Conservation (phyloP, 225 moss, liverwort and hornwort species). For the Marchantia paleacea region DNA sequence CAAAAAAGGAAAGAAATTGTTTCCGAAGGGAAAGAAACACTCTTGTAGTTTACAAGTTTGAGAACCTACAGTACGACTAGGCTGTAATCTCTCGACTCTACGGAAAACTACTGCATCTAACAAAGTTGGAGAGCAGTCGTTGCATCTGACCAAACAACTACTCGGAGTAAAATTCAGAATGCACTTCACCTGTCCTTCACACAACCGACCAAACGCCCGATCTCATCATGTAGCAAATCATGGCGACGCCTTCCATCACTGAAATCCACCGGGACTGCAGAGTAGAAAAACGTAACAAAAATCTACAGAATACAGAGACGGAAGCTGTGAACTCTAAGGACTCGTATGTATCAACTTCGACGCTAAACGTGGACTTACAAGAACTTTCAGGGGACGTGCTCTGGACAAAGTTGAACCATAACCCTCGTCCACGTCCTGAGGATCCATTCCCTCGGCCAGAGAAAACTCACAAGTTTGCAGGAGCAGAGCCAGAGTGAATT, state of each 20-base stretch:
- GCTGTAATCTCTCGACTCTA: too few species aligned
- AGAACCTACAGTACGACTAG: too few species aligned
- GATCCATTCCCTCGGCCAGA: neutral
- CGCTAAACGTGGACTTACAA: neutral
- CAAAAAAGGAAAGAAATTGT: too few species aligned
- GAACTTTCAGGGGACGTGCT: neutral
- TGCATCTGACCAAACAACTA: too few species aligned
- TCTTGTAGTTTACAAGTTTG: too few species aligned
- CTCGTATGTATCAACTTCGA: neutral
- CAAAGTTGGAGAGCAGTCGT: too few species aligned
- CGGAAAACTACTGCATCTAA: too few species aligned
- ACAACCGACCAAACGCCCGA: neutral
- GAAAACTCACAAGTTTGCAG: conserved; percentile 15
- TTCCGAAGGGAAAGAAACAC: too few species aligned
- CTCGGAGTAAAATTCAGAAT: neutral
- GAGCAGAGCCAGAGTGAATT: conserved; percentile 8
- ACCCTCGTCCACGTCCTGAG: conserved; percentile 8
- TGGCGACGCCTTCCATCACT: neutral
- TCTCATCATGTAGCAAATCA: neutral
- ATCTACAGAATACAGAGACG: neutral
- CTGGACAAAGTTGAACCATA: neutral
- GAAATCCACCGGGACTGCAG: neutral
- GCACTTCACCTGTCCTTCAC: neutral
- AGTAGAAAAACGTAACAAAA: neutral
- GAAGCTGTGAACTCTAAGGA: neutral